Conservation (phyloP, 163 green algal genomes). For the Coccomyxa subellipsoidea region DNA sequence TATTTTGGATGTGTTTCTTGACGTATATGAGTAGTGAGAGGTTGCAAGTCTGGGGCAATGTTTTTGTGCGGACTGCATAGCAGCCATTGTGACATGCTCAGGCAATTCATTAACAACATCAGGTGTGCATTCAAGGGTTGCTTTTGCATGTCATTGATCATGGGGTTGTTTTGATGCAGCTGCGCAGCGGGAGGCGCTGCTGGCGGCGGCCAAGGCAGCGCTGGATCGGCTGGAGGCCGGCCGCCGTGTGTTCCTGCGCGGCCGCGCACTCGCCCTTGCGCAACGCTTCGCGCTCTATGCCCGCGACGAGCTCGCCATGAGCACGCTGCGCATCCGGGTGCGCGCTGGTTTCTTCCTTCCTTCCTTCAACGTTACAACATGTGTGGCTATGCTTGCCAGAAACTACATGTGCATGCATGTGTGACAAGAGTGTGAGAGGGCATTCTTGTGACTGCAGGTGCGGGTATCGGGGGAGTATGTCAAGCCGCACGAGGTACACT, state of each 20-base stretch:
- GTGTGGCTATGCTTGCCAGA: too few species aligned
- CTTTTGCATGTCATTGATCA: too few species aligned
- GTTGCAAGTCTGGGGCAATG: too few species aligned
- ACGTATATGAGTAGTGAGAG: too few species aligned
- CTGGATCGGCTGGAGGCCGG: slow-evolving; percentile 55
- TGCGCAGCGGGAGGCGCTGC: slow-evolving; percentile 17
- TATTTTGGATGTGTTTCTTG: too few species aligned
- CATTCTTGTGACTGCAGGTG: slow-evolving; percentile 32
- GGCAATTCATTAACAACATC: too few species aligned
- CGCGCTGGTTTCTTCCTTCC: too few species aligned
- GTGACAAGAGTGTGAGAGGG: neutral
- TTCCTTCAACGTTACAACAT: too few species aligned
- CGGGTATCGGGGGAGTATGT: slow-evolving; percentile 44
- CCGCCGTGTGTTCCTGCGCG: slow-evolving; percentile 53
- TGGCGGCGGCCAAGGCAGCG: slow-evolving; percentile 39
- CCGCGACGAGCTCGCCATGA: slow-evolving; percentile 88
- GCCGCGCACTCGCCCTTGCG: slow-evolving; percentile 36
- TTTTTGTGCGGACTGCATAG: too few species aligned
- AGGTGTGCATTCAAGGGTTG: too few species aligned
- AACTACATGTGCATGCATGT: neutral
- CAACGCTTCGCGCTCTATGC: slow-evolving; percentile 81
- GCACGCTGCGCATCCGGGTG: slow-evolving; percentile 65
- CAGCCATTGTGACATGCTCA: too few species aligned
- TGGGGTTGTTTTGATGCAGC: slow-evolving; percentile 11
- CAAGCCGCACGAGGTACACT: slow-evolving; percentile 46